Base-by-base conservation (phyloP, 2,329 filamentous ascomycete species). In the Neophaeococcomyces mojaviensis region DNA sequence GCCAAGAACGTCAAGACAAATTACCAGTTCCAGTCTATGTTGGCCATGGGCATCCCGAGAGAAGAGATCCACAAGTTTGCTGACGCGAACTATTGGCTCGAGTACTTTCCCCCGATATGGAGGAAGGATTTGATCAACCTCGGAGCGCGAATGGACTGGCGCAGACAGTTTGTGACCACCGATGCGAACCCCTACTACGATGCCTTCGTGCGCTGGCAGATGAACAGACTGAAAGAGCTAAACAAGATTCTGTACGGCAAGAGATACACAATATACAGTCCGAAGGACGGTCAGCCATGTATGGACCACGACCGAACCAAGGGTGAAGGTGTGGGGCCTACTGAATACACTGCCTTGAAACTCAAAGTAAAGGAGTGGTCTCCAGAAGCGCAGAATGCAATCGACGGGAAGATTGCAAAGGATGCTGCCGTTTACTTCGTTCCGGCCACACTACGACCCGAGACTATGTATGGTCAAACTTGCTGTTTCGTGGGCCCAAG, bases 401-500 rank as follows among this genome's bases (percentile, higher is more conserved):
- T 97, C 48, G 77, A 83, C 63, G 82, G 79, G 54, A 92, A 90
- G 70, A 70, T 97, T 3, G 86, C 90, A 4, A 76, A 81, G 30
- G 81, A 78, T 53, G 83, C 86, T 37, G 84, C 84, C 51, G 83
- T 96, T 47, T 97, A 84, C 71, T 84, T 97, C 59, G 80, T 97
- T 10, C 86, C 92, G 10, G 92, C 92, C 13, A 97, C 92, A 46
- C 77, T 98, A 51, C 78, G 92, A 51, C 88, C 92, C 2, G 92
- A 98, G 73, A 98, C 92, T 30, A 97, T 98, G 90, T 98, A 97
- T 63, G 94, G 94, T 33, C 92, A 97, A 68, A 94, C 82, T 3
- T 94, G 87, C 69, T 95, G 89, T 65, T 98, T 97, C 58, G 87
- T 98, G 39, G 87, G 88, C 3, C 90, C 92, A 8, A 86, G 84